Base-by-base conservation (phyloP, 1,284 basidiomycete species). In the Trametes versicolor region DNA sequence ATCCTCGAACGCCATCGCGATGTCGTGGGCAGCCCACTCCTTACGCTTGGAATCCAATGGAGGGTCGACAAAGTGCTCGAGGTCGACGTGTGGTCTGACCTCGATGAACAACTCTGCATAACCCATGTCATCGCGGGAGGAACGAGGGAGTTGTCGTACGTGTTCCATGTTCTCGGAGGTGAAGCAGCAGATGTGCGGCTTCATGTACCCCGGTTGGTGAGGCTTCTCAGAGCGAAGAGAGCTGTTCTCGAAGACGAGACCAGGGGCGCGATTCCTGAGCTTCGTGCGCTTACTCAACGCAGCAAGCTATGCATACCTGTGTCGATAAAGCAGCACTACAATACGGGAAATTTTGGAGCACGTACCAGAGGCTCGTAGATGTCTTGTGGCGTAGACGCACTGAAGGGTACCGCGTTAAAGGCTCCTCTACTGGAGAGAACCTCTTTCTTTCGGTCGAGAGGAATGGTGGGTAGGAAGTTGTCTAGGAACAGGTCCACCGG, bases 91-190 rank as follows among this genome's bases (percentile, higher is more conserved):
- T 0, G 59, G 25, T 0, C 12, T 32, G 27, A 64, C 57, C 8
- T 66, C 29, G 9, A 69, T 61, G 57, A 69, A 57, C 0, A 69
- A 34, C 17, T 65, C 67, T 8, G 64, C 57, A 29, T 66, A 64
- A 0, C 64, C 64, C 0, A 69, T n/a, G 13, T 64, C 63, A 6
- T 34, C 7, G 1, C 64, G 61, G 4, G 61, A 51, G 2, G 2
- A 8, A 0, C 0, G 3, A 2, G 32, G 34, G 0, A 56, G 29
- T 1, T 13, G 9, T 1, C 19, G 21, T 2, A 64, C 57, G 4
- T 6, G 2, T 1, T 27, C 17, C 1, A 29, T 8, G 34, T 66
- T 57, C 0, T 47, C 17, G 0, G 45, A 1, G 0, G 55, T 17
- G 21, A 59, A 66, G 32, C 64, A 66, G 54, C 59, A 66, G 10